Evolutionary conservation across 78 protist species (phyloP).

Genomic region (Isochrysis galbana): DNA sequence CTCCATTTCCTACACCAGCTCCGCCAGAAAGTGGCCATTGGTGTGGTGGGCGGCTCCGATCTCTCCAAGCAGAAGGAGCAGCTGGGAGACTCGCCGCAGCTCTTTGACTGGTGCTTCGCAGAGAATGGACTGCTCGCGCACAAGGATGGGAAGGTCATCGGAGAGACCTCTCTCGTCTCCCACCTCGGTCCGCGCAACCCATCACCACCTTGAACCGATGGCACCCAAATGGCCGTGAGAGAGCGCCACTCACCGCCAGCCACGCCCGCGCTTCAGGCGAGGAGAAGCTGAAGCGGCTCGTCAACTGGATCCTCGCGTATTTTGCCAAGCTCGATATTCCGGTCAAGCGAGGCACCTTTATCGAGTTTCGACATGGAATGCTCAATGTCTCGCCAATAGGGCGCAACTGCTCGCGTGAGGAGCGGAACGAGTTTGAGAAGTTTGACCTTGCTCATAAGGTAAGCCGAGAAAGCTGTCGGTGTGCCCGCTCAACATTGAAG

Average conservation of each 20-base stretch:
- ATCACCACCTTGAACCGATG: too few relatives aligned
- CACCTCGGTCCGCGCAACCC: too few relatives aligned
- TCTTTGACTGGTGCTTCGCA: conserved; percentile 87
- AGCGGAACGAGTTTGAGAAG: conserved; percentile 89
- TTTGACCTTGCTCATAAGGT: conserved; percentile 8
- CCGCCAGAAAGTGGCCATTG: conserved; percentile 71
- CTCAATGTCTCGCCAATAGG: conserved; percentile 98
- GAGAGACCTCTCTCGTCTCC: conserved; percentile 32
- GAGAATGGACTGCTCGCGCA: conserved; percentile 96
- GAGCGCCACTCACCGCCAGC: too few relatives aligned
- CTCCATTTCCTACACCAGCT: conserved; percentile 49
- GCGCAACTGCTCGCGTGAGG: conserved; percentile 92
- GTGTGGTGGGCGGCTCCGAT: conserved; percentile 98
- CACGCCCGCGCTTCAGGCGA: conserved; percentile 64
- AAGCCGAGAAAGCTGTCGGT: not conserved
- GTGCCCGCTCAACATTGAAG: not conserved
- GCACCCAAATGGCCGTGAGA: too few relatives aligned
- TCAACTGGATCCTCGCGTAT: conserved; percentile 76
- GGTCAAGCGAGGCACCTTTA: conserved; percentile 91
- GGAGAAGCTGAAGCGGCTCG: conserved; percentile 67
- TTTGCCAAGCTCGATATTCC: conserved; percentile 88
- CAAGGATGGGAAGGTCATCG: conserved; percentile 74
- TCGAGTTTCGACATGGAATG: conserved; percentile 98
- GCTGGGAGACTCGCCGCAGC: conserved; percentile 64
- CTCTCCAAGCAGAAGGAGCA: conserved; percentile 90